Evolutionary conservation across 2,329 filamentous ascomycete genomes (phyloP), one percentile per base, ranked within the genome.

Genomic region (Microdochium nivale): DNA sequence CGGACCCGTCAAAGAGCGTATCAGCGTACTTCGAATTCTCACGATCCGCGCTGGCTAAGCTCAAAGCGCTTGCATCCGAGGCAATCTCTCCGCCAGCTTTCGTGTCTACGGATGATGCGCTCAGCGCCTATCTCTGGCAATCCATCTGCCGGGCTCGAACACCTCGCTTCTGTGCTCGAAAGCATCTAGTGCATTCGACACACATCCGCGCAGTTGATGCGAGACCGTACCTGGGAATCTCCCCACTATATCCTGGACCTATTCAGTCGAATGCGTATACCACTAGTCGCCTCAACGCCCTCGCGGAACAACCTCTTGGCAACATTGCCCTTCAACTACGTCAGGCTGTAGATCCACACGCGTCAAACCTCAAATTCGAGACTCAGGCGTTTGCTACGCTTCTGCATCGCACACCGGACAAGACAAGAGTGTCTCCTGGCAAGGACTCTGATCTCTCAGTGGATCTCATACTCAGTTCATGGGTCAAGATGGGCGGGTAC

Each of bases 381-480:
- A 72, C 69, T 0, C 68, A 69, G 23, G 66, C 67, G 3, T 60
- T 77, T 1, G 67, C 70, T 1, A 78, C 74, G 1, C 62, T 65
- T 30, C 54, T 77, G 2, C 37, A 61, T 0, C 57, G 59, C 7
- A 53, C 60, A 2, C 51, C 60, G 0, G 70, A 74, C 49, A 73
- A 33, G 32, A 33, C 32, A 16, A 33, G 16, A 33, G 9, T 33
- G 32, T 33, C 32, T 33, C 16, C 32, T 9, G 32, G 70, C 51
- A 61, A 52, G 0, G 53, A 43, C 0, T 48, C 74, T 2, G 65
- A 74, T 25, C 55, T 65, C 0, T 61, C 67, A 0, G 60, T 58
- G 0, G 75, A 79, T 33, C 61, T 81, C 3, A 73, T 75, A 65
- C 54, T 82, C 5, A 80, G 75, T 52, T 81, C 77, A 0, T 83